Evolutionary conservation across 805 yeast species (phyloP), one percentile per base, ranked within the genome.

Genomic region (Naumovozyma baii): DNA sequence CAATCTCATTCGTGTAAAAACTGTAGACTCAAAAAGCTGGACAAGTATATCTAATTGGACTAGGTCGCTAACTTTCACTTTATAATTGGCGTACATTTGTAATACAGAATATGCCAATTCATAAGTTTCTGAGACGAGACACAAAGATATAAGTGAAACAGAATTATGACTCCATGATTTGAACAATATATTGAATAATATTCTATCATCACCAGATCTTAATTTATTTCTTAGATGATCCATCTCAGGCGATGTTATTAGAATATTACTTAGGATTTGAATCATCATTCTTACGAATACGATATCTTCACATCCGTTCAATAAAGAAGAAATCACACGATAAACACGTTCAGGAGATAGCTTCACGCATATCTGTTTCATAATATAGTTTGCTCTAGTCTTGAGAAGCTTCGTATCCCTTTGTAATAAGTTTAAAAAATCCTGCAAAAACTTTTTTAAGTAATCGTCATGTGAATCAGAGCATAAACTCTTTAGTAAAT

Each of bases 141-240:
- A 87, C 16, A 92, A 68, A 2, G 95, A 79, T 32, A 92, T 65
- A 0, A 88, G 83, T 3, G 96, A 88, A 1, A 94, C 87, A 0
- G 95, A 79, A 55, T 86, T 90, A 44, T 81, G 80, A 48, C 94
- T 79, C 98, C 98, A 92, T 42, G 94, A 78, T 52, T 76, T 78
- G 63, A 90, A 92, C 40, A 92, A 66, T 0, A 80, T 67, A 19
- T 82, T 72, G 57, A 92, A 92, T 31, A 88, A 67, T 17, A 69
- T 60, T 68, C 80, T 76, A 41, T 84, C 92, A 38, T 80, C 84
- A n/a, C 79, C 61, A 56, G 62, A 71, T 58, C 78, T 70, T 38
- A 90, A 64, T 50, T 82, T 75, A 42, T 73, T 76, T 39, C 98
- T 73, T 46, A 92, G 68, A 2, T 69, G 68, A 0, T 75, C 62